Evolutionary conservation across 2,329 filamentous ascomycete species (phyloP).

Genomic region (Parafenestella ontariensis): DNA sequence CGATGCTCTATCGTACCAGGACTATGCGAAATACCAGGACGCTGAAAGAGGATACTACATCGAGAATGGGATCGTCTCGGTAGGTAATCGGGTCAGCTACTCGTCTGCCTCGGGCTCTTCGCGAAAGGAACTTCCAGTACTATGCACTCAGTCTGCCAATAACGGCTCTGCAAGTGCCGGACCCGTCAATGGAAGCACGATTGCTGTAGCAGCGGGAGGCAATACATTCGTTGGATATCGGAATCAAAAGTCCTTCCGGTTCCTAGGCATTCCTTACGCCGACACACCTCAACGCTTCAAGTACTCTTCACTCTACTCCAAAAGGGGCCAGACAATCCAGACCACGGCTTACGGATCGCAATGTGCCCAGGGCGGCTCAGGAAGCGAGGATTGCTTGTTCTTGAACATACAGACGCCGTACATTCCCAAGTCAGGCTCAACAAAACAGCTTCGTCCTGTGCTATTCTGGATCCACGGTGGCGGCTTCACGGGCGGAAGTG

Average conservation of each 20-base stretch:
- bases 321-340: constrained; percentile 54
- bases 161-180: constrained; percentile 41
- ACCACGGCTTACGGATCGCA: constrained; percentile 56
- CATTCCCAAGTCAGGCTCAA: constrained; percentile 48
- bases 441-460: constrained; percentile 54
- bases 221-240: constrained; percentile 60
- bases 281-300: constrained; percentile 52
- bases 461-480: constrained; percentile 64
- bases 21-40: constrained; percentile 50
- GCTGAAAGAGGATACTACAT: constrained; percentile 54
- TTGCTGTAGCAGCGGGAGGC: constrained; percentile 51
- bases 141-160: constrained; percentile 59
- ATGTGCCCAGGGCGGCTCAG: constrained; percentile 51
- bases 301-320: constrained; percentile 57
- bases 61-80: constrained; percentile 49
- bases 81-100: constrained; percentile 46
- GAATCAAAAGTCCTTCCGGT: constrained; percentile 59
- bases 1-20: constrained; percentile 55
- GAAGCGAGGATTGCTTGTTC: constrained; percentile 58
- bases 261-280: constrained; percentile 57
- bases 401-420: constrained; percentile 57
- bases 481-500: constrained; percentile 61
- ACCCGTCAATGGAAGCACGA: constrained; percentile 35
- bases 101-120: constrained; percentile 29
- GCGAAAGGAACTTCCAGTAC: constrained; percentile 51